A percentile compares a stretch with the other conserved stretches of the same genome.
Evolutionary conservation across 2,329 filamentous ascomycete genomes (phyloP).

Genomic region (Didymella keratinophila): DNA sequence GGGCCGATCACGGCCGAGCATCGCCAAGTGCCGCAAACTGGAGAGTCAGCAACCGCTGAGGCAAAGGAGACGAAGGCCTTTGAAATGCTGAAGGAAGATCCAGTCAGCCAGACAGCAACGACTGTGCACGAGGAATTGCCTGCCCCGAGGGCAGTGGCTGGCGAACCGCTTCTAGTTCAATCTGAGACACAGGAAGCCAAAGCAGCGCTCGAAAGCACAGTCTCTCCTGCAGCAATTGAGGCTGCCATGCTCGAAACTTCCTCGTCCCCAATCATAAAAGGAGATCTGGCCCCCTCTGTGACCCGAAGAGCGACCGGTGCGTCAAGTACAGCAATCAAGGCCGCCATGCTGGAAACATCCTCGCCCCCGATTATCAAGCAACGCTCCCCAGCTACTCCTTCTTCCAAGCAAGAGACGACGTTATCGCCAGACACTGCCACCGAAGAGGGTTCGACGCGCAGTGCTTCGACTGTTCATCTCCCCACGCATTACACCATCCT

Average conservation of each 20-base stretch:
- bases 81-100: conserved; percentile 29
- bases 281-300: background rate
- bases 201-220: background rate
- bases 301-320: too few species aligned
- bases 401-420: background rate
- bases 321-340: background rate
- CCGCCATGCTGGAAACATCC: background rate
- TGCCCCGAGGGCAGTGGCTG: background rate
- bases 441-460: background rate
- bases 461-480: background rate
- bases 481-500: conserved; percentile 36
- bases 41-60: conserved; percentile 1
- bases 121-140: background rate
- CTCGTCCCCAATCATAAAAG: background rate
- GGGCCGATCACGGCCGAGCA: conserved; percentile 36
- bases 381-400: too few species aligned
- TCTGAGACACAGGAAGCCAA: background rate
- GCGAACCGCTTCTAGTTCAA: background rate
- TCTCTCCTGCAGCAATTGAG: background rate
- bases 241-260: background rate
- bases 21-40: conserved; percentile 21
- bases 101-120: background rate
- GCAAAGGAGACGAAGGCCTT: conserved; percentile 10
- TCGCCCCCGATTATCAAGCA: background rate
- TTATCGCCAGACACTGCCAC: background rate